phyloP scores from a whole-genome alignment of 2,329 filamentous ascomycete genomes.

The Epichloe hybrida region DNA sequence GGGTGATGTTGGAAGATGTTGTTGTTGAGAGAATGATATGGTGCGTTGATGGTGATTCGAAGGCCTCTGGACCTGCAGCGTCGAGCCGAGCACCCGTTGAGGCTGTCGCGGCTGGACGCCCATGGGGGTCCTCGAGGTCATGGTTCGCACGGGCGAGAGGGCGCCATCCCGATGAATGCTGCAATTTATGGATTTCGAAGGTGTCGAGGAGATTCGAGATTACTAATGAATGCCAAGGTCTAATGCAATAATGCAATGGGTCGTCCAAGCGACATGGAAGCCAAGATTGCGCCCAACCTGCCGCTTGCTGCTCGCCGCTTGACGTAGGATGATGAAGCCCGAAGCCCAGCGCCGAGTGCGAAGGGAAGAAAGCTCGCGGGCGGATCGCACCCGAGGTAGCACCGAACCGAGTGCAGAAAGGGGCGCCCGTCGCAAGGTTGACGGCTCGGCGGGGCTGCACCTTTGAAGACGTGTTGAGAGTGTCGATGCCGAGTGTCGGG shows the following conservation, averaged over 20 bases:
- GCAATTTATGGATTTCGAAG: conserved; percentile 1
- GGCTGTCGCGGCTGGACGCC: conserved; percentile 46
- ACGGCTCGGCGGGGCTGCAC: neutral
- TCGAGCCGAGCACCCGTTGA: conserved; percentile 40
- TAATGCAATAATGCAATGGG: neutral
- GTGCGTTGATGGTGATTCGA: conserved; percentile 31
- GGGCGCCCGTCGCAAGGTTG: neutral
- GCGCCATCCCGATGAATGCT: conserved; percentile 25
- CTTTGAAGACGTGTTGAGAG: neutral
- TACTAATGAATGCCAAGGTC: neutral
- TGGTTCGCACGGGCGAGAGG: conserved; percentile 31
- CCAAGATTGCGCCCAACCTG: neutral
- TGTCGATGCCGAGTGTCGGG: neutral
- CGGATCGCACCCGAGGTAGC: neutral
- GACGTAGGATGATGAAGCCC: neutral
- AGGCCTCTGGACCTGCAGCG: conserved; percentile 36
- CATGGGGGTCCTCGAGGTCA: conserved; percentile 48
- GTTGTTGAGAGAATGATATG: conserved; percentile 28
- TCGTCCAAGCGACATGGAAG: neutral
- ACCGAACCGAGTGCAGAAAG: neutral
- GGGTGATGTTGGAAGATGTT: conserved; percentile 37
- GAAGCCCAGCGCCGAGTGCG: neutral
- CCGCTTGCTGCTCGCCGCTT: neutral
- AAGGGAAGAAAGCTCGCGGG: neutral
- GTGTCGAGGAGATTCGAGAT: neutral